A percentile compares a stretch with the other conserved stretches of the same genome.
Evolutionary conservation across 495 filamentous ascomycete genomes (phyloP).

Genomic region (Lindgomyces ingoldianus): DNA sequence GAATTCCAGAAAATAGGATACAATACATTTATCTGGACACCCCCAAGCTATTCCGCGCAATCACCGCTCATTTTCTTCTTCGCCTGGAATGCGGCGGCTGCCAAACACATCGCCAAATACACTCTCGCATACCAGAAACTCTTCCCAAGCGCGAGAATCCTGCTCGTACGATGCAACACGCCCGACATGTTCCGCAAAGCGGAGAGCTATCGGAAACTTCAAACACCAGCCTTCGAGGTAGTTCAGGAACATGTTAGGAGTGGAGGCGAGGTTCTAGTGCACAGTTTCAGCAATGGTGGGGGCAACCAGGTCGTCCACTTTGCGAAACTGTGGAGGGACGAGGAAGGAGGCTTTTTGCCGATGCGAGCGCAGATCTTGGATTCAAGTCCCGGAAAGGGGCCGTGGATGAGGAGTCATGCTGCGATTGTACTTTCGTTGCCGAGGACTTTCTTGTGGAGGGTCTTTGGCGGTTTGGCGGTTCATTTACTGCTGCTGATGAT

Average conservation of each 20-base stretch:
- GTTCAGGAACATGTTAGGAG: slow-evolving; percentile 11
- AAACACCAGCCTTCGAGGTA: slow-evolving; percentile 18
- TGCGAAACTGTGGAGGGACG: slow-evolving; percentile 8
- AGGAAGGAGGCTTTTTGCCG: slow-evolving; percentile 5
- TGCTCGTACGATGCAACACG: slow-evolving; percentile 35
- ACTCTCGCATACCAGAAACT: slow-evolving; percentile 32
- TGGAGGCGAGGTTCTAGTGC: slow-evolving; percentile 28
- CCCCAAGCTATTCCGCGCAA: slow-evolving; percentile 11
- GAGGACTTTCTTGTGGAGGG: background rate
- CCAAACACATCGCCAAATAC: slow-evolving; percentile 45
- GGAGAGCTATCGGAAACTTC: background rate
- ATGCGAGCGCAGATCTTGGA: slow-evolving; percentile 35
- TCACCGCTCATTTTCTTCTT: slow-evolving; percentile 40
- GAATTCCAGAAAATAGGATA: slow-evolving; percentile 24
- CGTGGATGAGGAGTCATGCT: slow-evolving; percentile 6
- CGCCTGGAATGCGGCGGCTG: slow-evolving; percentile 40
- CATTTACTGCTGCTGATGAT: slow-evolving; percentile 8
- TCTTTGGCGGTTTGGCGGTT: slow-evolving; percentile 5
- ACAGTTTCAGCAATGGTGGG: slow-evolving; percentile 38
- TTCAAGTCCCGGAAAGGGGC: slow-evolving; percentile 27
- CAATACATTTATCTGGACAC: slow-evolving; percentile 32
- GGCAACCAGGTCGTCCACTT: slow-evolving; percentile 22
- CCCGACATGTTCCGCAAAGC: slow-evolving; percentile 9
- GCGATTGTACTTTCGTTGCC: slow-evolving; percentile 26
- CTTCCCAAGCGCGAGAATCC: slow-evolving; percentile 38